Base-by-base conservation (phyloP, 2,329 filamentous ascomycete genomes). In the Epichloe aotearoae region DNA sequence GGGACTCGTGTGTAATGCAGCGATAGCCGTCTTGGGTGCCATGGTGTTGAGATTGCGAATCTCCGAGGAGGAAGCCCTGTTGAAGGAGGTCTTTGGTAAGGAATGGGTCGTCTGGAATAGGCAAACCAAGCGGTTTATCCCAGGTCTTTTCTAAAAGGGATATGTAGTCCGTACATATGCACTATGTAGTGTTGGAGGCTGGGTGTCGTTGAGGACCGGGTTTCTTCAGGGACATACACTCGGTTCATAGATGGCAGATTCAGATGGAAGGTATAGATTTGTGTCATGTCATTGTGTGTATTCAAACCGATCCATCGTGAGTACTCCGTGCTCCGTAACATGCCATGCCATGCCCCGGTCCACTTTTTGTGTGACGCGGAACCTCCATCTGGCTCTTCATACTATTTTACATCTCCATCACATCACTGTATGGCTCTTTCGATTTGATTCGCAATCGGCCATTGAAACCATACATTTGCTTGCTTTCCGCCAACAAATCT, bases 81-180 rank as follows among this genome's bases (percentile, higher is more conserved):
- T 79, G 53, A 64, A 57, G 47, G 62, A 57, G 4, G 60, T 63
- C 15, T 79, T 79, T 62, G 72, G 73, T 0, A 54, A 57, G 11
- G 62, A 71, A 46, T 79, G 75, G 74, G 69, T 72, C 52, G 55
- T 55, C 5, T 77, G 74, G 70, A 68, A 77, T 62, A 52, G 54
- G 3, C 60, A 50, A 50, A 79, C 76, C 5, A 68, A 68, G 42
- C 66, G 73, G 33, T 74, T 77, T 44, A 61, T 79, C 33, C 75
- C 76, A 30, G 52, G 52, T 3, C 2, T 53, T 6, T 10, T 53
- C 7, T 53, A 44, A 47, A 3, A 11, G 19, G n/a, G 6, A 12
- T n/a, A 8, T 8, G 23, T 26, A 26, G 23, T 26, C 26, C 7
- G 4, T 12, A n/a, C n/a, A n/a, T n/a, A 1, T 11, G n/a, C 20